Conservation (phyloP, 2,329 filamentous ascomycete species). For the Cordyceps militaris region DNA sequence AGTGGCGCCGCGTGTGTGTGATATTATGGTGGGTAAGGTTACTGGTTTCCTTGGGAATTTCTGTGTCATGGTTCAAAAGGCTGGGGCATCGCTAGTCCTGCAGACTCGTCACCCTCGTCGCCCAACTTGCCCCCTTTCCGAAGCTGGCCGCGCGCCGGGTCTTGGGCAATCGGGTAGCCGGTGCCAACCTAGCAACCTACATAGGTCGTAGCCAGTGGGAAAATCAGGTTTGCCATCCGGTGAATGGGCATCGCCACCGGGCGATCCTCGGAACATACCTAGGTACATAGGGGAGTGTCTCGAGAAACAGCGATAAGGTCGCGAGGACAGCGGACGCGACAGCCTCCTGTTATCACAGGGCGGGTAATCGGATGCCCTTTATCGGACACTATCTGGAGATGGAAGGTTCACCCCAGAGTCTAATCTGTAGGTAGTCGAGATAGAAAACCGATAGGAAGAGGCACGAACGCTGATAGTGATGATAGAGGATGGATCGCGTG, state of each 20-base stretch:
- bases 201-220: too few species aligned
- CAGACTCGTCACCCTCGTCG: too few species aligned
- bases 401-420: not conserved
- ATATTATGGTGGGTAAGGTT: not conserved
- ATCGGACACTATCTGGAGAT: not conserved
- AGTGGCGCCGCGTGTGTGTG: not conserved
- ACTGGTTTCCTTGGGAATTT: not conserved
- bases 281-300: too few species aligned
- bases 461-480: not conserved
- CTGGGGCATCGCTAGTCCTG: not conserved
- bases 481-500: not conserved
- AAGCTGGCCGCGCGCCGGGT: not conserved
- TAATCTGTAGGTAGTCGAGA: not conserved
- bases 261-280: too few species aligned
- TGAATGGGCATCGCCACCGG: too few species aligned
- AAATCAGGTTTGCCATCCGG: too few species aligned
- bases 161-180: too few species aligned
- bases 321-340: not conserved
- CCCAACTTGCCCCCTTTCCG: not conserved
- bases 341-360: not conserved
- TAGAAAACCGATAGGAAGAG: conserved; percentile 1
- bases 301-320: not conserved
- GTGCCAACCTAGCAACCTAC: too few species aligned
- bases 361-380: not conserved
- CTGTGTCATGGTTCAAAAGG: not conserved